phyloP scores from a whole-genome alignment of 768 basidiomycete genomes.

The Rhizopogon roseolus region DNA sequence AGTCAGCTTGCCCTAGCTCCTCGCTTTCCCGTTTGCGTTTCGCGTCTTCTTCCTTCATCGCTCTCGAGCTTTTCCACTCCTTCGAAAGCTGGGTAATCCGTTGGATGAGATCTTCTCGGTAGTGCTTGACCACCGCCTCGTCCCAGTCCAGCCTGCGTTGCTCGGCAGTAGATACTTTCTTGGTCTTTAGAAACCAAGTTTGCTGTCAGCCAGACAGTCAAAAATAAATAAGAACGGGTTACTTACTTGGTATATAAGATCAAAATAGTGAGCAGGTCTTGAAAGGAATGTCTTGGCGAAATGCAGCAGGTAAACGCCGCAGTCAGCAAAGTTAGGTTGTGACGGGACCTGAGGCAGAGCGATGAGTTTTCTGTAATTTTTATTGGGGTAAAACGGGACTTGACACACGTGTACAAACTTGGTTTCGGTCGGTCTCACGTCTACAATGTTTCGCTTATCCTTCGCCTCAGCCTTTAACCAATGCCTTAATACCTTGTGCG shows the following conservation, averaged over 20 bases:
- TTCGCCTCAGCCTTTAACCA: conserved; percentile 78
- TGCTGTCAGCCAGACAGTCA: not conserved
- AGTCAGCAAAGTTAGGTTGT: conserved; percentile 89
- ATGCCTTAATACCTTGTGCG: conserved; percentile 48
- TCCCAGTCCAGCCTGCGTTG: conserved; percentile 51
- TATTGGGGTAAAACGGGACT: not conserved
- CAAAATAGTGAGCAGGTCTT: conserved; percentile 47
- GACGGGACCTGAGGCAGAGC: conserved; percentile 60
- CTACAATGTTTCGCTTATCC: conserved; percentile 53
- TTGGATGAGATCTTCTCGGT: conserved; percentile 40
- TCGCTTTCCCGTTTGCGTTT: conserved; percentile 24
- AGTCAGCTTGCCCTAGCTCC: conserved; percentile 17
- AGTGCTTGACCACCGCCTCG: conserved; percentile 36
- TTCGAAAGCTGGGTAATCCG: conserved; percentile 46
- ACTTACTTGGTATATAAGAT: conserved; percentile 38
- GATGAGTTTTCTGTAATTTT: not conserved
- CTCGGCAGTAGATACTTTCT: conserved; percentile 26
- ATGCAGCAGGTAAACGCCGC: conserved; percentile 89
- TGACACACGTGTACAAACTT: conserved; percentile 48
- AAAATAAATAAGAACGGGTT: not conserved
- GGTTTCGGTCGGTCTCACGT: conserved; percentile 35
- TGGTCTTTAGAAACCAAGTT: conserved; percentile 17
- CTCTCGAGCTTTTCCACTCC: conserved; percentile 47
- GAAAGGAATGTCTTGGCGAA: conserved; percentile 75
- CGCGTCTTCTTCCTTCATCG: conserved; percentile 28